Evolutionary conservation across 2,329 filamentous ascomycete genomes (phyloP), one percentile per base, ranked within the genome.

Genomic region (Trichoderma sp.): DNA sequence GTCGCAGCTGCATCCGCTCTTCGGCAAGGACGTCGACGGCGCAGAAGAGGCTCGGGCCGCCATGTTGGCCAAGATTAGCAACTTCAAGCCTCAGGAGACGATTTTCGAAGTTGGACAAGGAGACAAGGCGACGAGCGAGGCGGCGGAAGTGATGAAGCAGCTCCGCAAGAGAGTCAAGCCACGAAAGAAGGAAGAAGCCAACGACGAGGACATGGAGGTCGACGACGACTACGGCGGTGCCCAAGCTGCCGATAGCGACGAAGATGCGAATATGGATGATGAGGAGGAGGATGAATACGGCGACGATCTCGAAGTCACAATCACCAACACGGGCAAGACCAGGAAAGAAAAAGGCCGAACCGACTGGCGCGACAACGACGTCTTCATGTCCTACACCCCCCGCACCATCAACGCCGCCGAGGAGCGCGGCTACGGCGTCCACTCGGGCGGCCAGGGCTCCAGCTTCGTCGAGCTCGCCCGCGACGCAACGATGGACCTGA

Each of bases 351-450:
- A 85, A 81, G 88, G 84, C 77, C 88, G 78, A 78, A 89, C 84
- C 13, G 88, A 90, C 59, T 97, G 90, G 87, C 90, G 93, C 78
- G 95, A 98, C 79, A 88, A 91, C 0, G 95, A 98, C 58, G 90
- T 96, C 76, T 99, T 97, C 89, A 98, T 99, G 94, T 93, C 93
- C 11, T 99, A 99, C 85, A 93, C 90, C 1, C 96, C 96, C 0
- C 91, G 92, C 73, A 90, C 90, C 55, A 88, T 89, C 76, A 96
- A 95, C 80, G 86, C 92, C 5, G 93, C 92, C 67, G 95, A 98
- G 82, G 94, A 98, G 79, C 92, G 93, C 69, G 96, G 91, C 13
- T 99, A 99, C 82, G 94, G 95, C 74, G 94, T 99, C 20, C 93
- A 97, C 81, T 93, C 93, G 0, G 94, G 94, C 64, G 90, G 88